Base-by-base conservation (phyloP, 1,284 basidiomycete species). In the Malassezia equina region DNA sequence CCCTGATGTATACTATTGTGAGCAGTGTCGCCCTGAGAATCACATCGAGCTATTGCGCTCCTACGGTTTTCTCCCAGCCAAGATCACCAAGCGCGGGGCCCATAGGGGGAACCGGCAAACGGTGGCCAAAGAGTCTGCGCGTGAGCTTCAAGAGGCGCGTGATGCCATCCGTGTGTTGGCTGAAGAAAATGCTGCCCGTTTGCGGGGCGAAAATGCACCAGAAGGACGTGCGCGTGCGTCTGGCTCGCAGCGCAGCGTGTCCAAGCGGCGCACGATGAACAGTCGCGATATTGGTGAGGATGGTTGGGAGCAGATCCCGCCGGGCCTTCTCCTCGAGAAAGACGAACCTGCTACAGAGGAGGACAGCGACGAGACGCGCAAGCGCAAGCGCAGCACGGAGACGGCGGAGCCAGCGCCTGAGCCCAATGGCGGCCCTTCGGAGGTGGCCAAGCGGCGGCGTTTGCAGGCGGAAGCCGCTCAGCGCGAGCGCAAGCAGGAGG, bases 271-370 rank as follows among this genome's bases (percentile, higher is more conserved):
- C 28, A 95, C 90, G 52, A 93, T 95, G 89, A 96, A 96, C 75
- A 90, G 87, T 67, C 80, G 91, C 55, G 91, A 94, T 71, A 87
- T 90, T 7, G 88, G 86, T 3, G 94, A 93, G 73, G 90, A 94
- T 70, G 90, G 94, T 70, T 74, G 71, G 71, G 88, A 91, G 74
- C 86, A 84, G 59, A 77, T 80, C 42, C 77, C 78, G 12, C 63
- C 70, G 1, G 65, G 64, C 27, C 62, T 68, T 25, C 64, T 71
- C n/a, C 64, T 64, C 25, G 66, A 68, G 23, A 64, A 64, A 44
- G 67, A 61, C 23, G 71, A 84, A 51, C 83, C 84, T 71, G 15
- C n/a, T 27, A 64, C 56, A 21, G 73, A 84, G 27, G 55, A 54
- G 15, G 53, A 51, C 12, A 63, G 63, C 19, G 66, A 64, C 2